phyloP scores from a whole-genome alignment of 176 grass and related monocot species.

The Pontederia paniculata region DNA sequence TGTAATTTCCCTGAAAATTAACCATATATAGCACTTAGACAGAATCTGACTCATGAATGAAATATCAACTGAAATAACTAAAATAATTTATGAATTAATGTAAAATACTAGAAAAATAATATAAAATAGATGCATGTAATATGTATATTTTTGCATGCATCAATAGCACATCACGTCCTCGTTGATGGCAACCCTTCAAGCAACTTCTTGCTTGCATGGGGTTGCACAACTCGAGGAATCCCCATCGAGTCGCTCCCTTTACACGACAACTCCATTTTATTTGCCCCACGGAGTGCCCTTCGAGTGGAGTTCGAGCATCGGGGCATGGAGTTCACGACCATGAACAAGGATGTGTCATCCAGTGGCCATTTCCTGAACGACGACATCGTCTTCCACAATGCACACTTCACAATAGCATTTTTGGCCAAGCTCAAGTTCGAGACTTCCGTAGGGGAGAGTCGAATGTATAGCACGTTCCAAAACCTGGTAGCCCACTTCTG shows the following conservation, averaged over 20 bases:
- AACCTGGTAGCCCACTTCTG: slow-evolving; percentile 30
- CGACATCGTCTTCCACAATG: slow-evolving; percentile 37
- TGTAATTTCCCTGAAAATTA: too few species aligned
- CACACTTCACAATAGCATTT: slow-evolving; percentile 61
- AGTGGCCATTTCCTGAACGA: not conserved
- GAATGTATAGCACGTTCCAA: slow-evolving; percentile 26
- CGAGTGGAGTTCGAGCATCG: slow-evolving; percentile 34
- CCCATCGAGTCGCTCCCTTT: slow-evolving; percentile 2
- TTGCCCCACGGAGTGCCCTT: slow-evolving; percentile 19
- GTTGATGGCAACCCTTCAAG: slow-evolving; percentile 40
- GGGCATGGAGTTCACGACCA: slow-evolving; percentile 21
- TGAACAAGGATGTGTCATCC: too few species aligned
- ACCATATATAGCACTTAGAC: too few species aligned
- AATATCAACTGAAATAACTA: too few species aligned
- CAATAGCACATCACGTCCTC: slow-evolving; percentile 26
- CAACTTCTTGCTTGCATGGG: slow-evolving; percentile 54
- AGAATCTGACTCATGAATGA: too few species aligned
- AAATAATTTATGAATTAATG: too few species aligned
- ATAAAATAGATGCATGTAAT: too few species aligned
- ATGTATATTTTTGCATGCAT: too few species aligned
- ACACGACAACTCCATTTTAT: slow-evolving; percentile 13
- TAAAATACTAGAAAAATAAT: too few species aligned
- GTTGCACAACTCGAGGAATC: slow-evolving; percentile 29
- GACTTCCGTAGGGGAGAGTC: slow-evolving; percentile 26
- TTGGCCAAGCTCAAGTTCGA: slow-evolving; percentile 26